Conservation (phyloP, 2,329 filamentous ascomycete genomes). For the Dothiorella sarmentorum region DNA sequence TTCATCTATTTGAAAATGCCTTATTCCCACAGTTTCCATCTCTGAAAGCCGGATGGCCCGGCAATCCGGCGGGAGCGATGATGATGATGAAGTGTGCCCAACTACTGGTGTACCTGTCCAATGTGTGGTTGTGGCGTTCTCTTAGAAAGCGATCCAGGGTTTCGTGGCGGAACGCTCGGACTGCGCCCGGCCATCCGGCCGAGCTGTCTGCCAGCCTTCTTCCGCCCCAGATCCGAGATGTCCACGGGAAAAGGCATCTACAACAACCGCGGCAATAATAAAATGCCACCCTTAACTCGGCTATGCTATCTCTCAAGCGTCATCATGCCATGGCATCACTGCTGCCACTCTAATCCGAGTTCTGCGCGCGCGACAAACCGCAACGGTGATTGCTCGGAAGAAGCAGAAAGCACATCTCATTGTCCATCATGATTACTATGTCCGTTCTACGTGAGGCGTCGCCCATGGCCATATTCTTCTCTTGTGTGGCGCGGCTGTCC, state of each 20-base stretch:
- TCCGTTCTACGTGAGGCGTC: too few relatives aligned
- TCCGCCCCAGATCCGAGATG: neutral
- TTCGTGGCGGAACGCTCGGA: neutral
- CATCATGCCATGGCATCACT: too few relatives aligned
- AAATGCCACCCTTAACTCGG: too few relatives aligned
- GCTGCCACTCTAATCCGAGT: neutral
- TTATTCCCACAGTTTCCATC: too few relatives aligned
- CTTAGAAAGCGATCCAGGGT: too few relatives aligned
- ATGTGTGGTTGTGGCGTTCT: too few relatives aligned
- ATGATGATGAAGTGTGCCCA: neutral
- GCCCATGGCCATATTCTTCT: too few relatives aligned
- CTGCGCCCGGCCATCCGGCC: neutral
- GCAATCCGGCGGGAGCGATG: neutral
- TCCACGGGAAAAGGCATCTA: too few relatives aligned
- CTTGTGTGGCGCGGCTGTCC: too few relatives aligned
- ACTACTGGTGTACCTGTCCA: too few relatives aligned
- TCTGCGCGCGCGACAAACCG: neutral
- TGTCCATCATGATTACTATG: neutral
- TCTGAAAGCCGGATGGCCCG: neutral
- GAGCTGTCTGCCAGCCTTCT: neutral
- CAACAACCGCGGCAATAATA: neutral
- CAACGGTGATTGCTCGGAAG: neutral
- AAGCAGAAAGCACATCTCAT: neutral
- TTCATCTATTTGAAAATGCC: too few relatives aligned
- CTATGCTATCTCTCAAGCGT: too few relatives aligned